phyloP scores from a whole-genome alignment of 2,329 filamentous ascomycete species.

The Xylaria polymorpha region DNA sequence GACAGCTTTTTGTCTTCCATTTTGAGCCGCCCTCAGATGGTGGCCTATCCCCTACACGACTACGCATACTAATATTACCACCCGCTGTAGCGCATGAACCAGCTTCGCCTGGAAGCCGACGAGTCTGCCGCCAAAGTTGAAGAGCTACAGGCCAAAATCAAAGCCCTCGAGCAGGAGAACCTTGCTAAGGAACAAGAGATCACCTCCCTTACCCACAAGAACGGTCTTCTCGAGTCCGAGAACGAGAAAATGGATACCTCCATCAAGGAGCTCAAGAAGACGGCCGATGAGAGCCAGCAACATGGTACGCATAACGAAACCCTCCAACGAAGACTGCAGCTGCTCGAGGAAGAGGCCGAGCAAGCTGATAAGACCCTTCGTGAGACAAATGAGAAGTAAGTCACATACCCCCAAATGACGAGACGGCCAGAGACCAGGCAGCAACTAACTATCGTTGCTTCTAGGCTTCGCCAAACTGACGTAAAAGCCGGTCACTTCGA shows the following conservation, averaged over 20 bases:
- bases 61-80: slow-evolving; percentile 25
- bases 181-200: slow-evolving; percentile 98
- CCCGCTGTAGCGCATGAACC: slow-evolving; percentile 84
- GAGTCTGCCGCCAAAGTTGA: slow-evolving; percentile 83
- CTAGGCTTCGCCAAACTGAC: slow-evolving; percentile 96
- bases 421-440: background rate
- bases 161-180: slow-evolving; percentile 93
- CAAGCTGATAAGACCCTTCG: slow-evolving; percentile 95
- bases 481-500: slow-evolving; percentile 99
- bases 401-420: slow-evolving; percentile 38
- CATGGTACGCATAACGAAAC: slow-evolving; percentile 91
- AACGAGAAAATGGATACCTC: slow-evolving; percentile 90
- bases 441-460: slow-evolving; percentile 23
- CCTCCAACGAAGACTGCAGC: slow-evolving; percentile 89
- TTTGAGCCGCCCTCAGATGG: background rate
- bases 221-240: slow-evolving; percentile 87
- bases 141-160: slow-evolving; percentile 88
- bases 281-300: slow-evolving; percentile 83
- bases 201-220: slow-evolving; percentile 95
- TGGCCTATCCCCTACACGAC: slow-evolving; percentile 7
- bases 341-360: slow-evolving; percentile 98
- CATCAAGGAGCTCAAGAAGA: slow-evolving; percentile 88
- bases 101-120: slow-evolving; percentile 93
- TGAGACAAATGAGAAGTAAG: slow-evolving; percentile 98
- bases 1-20: background rate